phyloP scores from a whole-genome alignment of 352 stramenopile genomes.

The Blastocystis sp. region DNA sequence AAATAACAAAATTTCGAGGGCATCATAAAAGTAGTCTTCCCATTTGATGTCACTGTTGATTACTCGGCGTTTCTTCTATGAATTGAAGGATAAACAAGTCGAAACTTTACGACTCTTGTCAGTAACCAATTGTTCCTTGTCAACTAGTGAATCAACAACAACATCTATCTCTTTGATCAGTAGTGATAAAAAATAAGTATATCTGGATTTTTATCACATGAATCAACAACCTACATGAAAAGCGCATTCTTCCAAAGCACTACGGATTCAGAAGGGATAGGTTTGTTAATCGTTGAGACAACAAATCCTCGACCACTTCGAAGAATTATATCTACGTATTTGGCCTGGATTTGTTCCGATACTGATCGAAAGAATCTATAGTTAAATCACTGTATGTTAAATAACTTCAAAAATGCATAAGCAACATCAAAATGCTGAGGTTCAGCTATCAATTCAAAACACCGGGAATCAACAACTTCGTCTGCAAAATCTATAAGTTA shows the following conservation, averaged over 20 bases:
- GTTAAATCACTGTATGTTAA: neutral
- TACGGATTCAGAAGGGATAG: neutral
- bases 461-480: conserved; percentile 45
- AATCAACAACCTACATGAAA: neutral
- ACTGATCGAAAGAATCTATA: conserved; percentile 62
- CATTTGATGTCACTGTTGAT: neutral
- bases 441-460: conserved; percentile 49
- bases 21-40: conserved; percentile 45
- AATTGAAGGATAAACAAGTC: neutral
- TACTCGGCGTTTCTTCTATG: conserved; percentile 38
- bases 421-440: conserved; percentile 28
- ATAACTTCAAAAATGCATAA: conserved; percentile 49
- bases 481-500: neutral
- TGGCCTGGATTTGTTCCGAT: neutral
- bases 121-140: neutral
- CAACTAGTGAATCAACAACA: neutral
- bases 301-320: conserved; percentile 34
- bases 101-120: conserved; percentile 8
- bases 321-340: conserved; percentile 15
- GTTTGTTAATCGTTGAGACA: conserved; percentile 35
- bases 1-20: conserved; percentile 47
- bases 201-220: neutral
- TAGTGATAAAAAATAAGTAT: conserved; percentile 31
- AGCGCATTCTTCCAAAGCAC: conserved; percentile 3
- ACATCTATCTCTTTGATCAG: conserved; percentile 39